Conservation (phyloP, 2,329 filamentous ascomycete species). For the Monilinia laxa region DNA sequence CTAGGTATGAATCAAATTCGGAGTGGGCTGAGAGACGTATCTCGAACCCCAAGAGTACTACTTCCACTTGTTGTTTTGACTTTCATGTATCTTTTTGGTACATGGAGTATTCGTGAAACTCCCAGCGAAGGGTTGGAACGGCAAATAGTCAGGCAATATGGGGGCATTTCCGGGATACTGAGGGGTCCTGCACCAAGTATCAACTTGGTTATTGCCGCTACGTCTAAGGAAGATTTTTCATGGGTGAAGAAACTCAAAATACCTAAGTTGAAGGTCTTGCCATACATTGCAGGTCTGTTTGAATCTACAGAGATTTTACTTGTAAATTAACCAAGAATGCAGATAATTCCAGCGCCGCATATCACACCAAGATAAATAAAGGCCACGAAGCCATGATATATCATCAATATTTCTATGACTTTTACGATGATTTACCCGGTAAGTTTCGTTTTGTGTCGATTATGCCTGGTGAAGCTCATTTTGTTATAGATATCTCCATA, state of each 20-base stretch:
- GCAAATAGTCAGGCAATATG: not conserved
- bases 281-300: constrained; percentile 30
- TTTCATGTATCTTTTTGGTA: not conserved
- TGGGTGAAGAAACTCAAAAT: constrained; percentile 30
- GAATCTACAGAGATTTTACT: not conserved
- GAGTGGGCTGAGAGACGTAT: not conserved
- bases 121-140: not conserved
- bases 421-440: constrained; percentile 51
- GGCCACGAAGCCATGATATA: constrained; percentile 36
- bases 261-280: constrained; percentile 37
- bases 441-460: not conserved
- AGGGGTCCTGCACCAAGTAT: constrained; percentile 11
- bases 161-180: not conserved
- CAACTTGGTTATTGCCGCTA: constrained; percentile 31
- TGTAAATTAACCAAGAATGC: not conserved
- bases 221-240: constrained; percentile 26
- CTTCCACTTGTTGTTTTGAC: not conserved
- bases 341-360: constrained; percentile 36
- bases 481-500: constrained; percentile 30
- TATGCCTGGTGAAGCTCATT: not conserved
- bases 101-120: not conserved
- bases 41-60: constrained; percentile 1
- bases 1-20: not conserved
- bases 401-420: constrained; percentile 58
- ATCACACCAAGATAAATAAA: constrained; percentile 52